Conservation (phyloP, 331 rosid species). For the Prunus yedoensis region DNA sequence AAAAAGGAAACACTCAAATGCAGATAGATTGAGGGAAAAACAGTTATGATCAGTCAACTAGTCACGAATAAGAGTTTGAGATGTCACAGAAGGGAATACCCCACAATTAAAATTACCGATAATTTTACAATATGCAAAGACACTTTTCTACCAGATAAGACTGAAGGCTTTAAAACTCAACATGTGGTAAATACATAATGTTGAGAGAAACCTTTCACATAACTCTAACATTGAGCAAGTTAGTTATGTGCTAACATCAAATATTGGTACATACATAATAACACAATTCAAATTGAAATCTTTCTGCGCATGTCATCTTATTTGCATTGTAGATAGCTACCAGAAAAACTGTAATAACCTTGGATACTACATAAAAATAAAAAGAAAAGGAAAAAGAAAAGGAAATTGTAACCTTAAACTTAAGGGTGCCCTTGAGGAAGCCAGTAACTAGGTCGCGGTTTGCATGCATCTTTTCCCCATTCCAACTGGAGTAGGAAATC, state of each 20-base stretch:
- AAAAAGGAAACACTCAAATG: background rate
- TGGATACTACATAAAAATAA: background rate
- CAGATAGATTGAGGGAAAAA: background rate
- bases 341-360: slow-evolving; percentile 2
- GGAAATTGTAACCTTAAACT: slow-evolving; percentile 44
- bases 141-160: background rate
- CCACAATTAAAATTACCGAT: background rate
- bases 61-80: background rate
- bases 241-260: background rate
- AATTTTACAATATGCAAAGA: background rate
- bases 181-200: too few relatives aligned
- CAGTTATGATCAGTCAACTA: background rate
- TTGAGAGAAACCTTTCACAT: background rate
- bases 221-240: background rate
- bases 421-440: slow-evolving; percentile 58
- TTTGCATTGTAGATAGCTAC: background rate
- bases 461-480: slow-evolving; percentile 72
- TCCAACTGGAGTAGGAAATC: slow-evolving; percentile 75
- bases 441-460: slow-evolving; percentile 46
- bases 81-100: background rate
- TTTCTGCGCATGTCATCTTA: background rate
- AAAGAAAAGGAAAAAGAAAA: too few relatives aligned
- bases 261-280: background rate
- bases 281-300: background rate
- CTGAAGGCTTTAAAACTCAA: too few relatives aligned